Percentiles rank a stretch among this genome's conserved stretches.
Evolutionary conservation across 1,284 basidiomycete species (phyloP).

Genomic region (Tranzscheliella williamsii): DNA sequence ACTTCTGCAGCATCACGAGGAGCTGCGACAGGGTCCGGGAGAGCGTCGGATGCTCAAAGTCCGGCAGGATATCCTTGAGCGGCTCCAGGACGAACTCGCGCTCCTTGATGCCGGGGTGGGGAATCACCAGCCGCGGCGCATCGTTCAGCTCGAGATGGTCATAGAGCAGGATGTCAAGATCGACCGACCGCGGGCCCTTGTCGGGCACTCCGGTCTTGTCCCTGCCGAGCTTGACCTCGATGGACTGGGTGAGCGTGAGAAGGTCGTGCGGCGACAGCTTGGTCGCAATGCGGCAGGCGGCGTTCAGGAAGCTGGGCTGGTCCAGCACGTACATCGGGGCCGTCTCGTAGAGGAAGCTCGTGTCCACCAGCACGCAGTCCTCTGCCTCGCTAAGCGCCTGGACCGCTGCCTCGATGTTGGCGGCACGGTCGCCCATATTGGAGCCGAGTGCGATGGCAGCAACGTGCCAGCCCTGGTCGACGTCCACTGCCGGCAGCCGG

Average conservation of each 20-base stretch:
- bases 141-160: conserved; percentile 71
- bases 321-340: conserved; percentile 92
- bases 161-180: conserved; percentile 86
- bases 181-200: conserved; percentile 86
- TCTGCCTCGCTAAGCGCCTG: conserved; percentile 62
- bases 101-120: conserved; percentile 80
- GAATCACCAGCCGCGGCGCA: conserved; percentile 74
- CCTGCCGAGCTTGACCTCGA: conserved; percentile 80
- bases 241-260: conserved; percentile 72
- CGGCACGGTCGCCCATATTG: conserved; percentile 84
- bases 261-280: conserved; percentile 70
- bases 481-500: too few species aligned
- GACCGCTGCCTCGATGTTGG: conserved; percentile 79
- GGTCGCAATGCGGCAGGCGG: conserved; percentile 82
- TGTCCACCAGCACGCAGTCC: conserved; percentile 67
- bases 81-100: conserved; percentile 91
- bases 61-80: conserved; percentile 68
- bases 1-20: conserved; percentile 42
- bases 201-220: conserved; percentile 70
- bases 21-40: conserved; percentile 51
- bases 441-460: conserved; percentile 82
- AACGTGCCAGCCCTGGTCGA: conserved; percentile 42
- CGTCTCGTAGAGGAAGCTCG: conserved; percentile 91
- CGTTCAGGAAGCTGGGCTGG: conserved; percentile 87
- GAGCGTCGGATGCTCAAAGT: conserved; percentile 54